These are phyloP conservation scores for Hypoxylon sp. DNA, from an alignment of 2,329 filamentous ascomycete species.

Conservation along the genomic window DNA sequence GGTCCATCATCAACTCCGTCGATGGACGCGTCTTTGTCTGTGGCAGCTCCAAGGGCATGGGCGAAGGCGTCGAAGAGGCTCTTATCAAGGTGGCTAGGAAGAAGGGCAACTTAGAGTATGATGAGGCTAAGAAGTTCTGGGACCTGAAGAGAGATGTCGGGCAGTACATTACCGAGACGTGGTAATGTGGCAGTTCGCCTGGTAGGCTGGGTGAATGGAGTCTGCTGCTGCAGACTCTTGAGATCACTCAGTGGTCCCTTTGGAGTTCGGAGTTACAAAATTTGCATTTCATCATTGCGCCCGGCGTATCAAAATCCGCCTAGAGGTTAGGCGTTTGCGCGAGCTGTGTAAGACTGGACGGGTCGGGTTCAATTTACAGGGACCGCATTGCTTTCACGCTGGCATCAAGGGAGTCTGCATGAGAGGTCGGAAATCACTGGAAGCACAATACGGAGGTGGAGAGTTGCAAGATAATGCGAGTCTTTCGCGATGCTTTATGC, in stretches of 20 bases:
- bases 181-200: slow-evolving; percentile 56
- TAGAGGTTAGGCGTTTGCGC: slow-evolving; percentile 39
- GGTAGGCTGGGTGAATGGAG: background rate
- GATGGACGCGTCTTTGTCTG: slow-evolving; percentile 97
- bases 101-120: slow-evolving; percentile 86
- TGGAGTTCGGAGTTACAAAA: slow-evolving; percentile 6
- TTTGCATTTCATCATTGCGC: slow-evolving; percentile 30
- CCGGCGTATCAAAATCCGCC: slow-evolving; percentile 23
- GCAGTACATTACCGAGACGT: slow-evolving; percentile 92
- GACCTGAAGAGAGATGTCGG: slow-evolving; percentile 89
- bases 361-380: slow-evolving; percentile 20
- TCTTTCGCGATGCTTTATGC: slow-evolving; percentile 10
- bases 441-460: background rate
- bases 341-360: slow-evolving; percentile 24
- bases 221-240: background rate
- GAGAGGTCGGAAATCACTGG: background rate
- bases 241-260: slow-evolving; percentile 1
- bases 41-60: slow-evolving; percentile 95
- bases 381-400: slow-evolving; percentile 18
- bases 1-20: slow-evolving; percentile 97
- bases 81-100: slow-evolving; percentile 91
- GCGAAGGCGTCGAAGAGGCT: slow-evolving; percentile 91
- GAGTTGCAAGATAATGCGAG: slow-evolving; percentile 5
- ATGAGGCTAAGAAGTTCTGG: slow-evolving; percentile 92
- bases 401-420: slow-evolving; percentile 30